These are phyloP conservation scores for Solanum chmielewskii DNA, from an alignment of 257 asterid genomes.

Conservation along the genomic window DNA sequence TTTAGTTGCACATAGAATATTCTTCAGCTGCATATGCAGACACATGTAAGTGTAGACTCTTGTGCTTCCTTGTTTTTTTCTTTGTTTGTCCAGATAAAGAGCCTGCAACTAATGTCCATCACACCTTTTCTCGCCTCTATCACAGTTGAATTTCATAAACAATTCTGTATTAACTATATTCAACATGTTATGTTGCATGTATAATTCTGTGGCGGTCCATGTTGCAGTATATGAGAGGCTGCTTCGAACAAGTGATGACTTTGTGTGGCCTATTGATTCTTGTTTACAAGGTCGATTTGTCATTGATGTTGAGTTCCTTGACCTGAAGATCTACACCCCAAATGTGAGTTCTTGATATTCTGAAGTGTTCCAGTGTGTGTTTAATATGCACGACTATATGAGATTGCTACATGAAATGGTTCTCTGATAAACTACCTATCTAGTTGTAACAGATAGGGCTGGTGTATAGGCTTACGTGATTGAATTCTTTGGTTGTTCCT, in stretches of 20 bases:
- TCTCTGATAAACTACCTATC: neutral
- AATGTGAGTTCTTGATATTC: constrained; percentile 32
- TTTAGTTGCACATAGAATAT: neutral
- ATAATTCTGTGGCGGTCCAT: constrained; percentile 6
- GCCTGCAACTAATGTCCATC: neutral
- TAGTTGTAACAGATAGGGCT: neutral
- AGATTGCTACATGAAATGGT: neutral
- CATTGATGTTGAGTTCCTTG: constrained; percentile 85
- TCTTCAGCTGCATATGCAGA: neutral
- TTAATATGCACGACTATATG: neutral
- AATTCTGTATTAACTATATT: neutral
- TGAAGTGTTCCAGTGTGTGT: neutral
- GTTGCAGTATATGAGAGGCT: constrained; percentile 69
- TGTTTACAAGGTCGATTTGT: constrained; percentile 49
- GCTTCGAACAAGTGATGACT: constrained; percentile 77
- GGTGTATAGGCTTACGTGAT: neutral
- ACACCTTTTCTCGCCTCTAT: neutral
- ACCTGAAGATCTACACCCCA: constrained; percentile 52
- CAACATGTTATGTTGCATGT: neutral
- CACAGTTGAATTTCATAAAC: neutral
- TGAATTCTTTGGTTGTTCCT: neutral
- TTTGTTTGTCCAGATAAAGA: neutral
- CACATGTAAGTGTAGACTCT: neutral
- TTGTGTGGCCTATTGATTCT: constrained; percentile 69
- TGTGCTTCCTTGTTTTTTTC: neutral